Evolutionary conservation across 768 basidiomycete genomes (phyloP).

Genomic region (Pleurotus pulmonarius): DNA sequence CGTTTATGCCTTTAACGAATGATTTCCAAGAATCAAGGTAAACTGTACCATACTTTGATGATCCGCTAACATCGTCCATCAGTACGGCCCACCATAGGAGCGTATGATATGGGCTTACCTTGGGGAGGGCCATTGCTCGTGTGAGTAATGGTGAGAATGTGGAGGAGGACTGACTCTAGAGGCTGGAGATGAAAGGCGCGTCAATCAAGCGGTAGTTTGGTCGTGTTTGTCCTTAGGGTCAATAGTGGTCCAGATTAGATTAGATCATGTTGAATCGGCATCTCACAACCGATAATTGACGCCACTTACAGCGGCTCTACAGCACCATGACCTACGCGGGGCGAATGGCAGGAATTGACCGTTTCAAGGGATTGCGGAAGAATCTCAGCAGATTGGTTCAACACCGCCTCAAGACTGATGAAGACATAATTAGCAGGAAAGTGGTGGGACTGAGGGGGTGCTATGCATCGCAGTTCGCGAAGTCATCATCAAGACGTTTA

Average conservation of each 20-base stretch:
- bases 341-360: too few relatives aligned
- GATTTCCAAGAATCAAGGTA: background rate
- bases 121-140: conserved; percentile 46
- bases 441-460: too few relatives aligned
- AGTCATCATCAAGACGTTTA: too few relatives aligned
- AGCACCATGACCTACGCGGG: too few relatives aligned
- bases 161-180: background rate
- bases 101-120: conserved; percentile 29
- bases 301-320: too few relatives aligned
- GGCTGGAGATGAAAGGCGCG: background rate
- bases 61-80: conserved; percentile 35
- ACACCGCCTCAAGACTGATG: too few relatives aligned
- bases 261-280: too few relatives aligned
- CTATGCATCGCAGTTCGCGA: too few relatives aligned
- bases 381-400: too few relatives aligned
- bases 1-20: background rate
- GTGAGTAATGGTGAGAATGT: background rate
- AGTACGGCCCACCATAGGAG: conserved; percentile 11
- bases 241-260: background rate
- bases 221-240: background rate
- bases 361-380: too few relatives aligned
- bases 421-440: too few relatives aligned
- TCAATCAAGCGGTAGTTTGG: background rate
- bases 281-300: too few relatives aligned
- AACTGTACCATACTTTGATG: conserved; percentile 36